Evolutionary conservation across 169 alveolate genomes (phyloP), one percentile per base, ranked within the genome.

Genomic region (Toxoplasma gondii): DNA sequence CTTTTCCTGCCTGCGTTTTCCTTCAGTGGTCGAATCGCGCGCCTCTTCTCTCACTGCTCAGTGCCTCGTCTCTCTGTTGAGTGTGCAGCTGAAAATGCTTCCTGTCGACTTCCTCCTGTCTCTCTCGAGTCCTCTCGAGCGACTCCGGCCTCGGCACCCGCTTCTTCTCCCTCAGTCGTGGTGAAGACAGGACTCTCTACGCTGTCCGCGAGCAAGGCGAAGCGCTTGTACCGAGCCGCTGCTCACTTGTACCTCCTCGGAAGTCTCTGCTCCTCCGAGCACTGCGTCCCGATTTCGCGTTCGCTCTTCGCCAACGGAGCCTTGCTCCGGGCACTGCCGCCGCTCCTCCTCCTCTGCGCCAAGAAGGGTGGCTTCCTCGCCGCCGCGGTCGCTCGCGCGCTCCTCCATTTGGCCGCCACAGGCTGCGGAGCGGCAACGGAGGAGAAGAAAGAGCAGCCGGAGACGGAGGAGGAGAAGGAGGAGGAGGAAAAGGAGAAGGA

Each of bases 311-410:
- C 39, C 22, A 17, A 78, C 44, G n/a, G 45, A 36, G 19, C 44
- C 86, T 27, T 78, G 0, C 86, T 29, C 22, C 39, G 86, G 22
- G 12, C 86, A 17, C 86, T 78, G 10, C 86, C 86, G 4, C 45
- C 86, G 19, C 39, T 78, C n/a, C 86, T 78, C 10, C 86, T 78
- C 29, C 86, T 78, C 44, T 78, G 49, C 45, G 39, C n/a, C 7
- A 78, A 78, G 86, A 41, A 45, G n/a, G 86, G 86, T 1, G 86
- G 86, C 7, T 78, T 78, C 45, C 27, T 78, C 29, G 86, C 86
- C 29, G 86, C 86, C 10, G 45, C 86, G 27, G 45, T 38, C 45
- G 1, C n/a, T 45, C 86, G 86, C 39, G 86, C 86, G 39, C 86
- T 78, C 29, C 86, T 78, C 27, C 86, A 78, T 19, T n/a, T 78